These are phyloP conservation scores for Claviceps quebecensis DNA, from an alignment of 2,329 filamentous ascomycete species.

Conservation along the genomic window DNA sequence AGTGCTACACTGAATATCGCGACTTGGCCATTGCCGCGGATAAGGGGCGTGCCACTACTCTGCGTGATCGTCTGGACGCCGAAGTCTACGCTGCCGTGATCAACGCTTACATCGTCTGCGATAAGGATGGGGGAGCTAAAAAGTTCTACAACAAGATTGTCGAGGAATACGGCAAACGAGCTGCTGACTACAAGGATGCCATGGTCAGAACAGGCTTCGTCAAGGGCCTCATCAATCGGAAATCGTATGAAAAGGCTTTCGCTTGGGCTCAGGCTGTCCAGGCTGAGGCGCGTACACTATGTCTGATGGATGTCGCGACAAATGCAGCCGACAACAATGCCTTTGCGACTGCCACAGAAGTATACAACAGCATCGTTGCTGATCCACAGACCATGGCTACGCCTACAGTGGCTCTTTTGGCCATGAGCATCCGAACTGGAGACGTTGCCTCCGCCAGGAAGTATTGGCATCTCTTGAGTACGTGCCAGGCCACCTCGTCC, in stretches of 20 bases:
- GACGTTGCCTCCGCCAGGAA: conserved; percentile 63
- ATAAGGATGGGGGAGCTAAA: conserved; percentile 66
- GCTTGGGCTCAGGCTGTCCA: conserved; percentile 55
- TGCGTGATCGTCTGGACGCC: conserved; percentile 62
- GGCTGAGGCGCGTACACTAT: conserved; percentile 40
- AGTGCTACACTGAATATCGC: conserved; percentile 93
- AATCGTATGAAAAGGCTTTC: conserved; percentile 60
- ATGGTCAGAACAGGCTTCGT: conserved; percentile 66
- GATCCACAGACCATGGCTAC: conserved; percentile 35
- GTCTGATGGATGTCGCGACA: conserved; percentile 61
- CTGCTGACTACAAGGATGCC: conserved; percentile 52
- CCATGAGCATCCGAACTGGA: conserved; percentile 71
- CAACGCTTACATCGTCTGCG: conserved; percentile 72
- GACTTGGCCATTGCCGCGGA: conserved; percentile 75
- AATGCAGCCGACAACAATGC: conserved; percentile 70
- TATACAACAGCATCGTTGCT: conserved; percentile 45
- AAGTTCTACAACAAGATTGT: conserved; percentile 77
- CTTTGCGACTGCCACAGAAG: conserved; percentile 50
- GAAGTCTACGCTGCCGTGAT: conserved; percentile 86
- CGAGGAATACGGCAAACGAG: conserved; percentile 42
- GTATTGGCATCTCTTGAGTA: conserved; percentile 66
- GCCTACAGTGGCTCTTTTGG: conserved; percentile 68
- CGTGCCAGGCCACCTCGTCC: conserved; percentile 40
- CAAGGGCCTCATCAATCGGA: conserved; percentile 57
- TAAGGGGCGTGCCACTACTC: conserved; percentile 50